Percentiles rank a stretch among this genome's conserved stretches.
Conservation (phyloP, 2,329 filamentous ascomycete genomes). For the Pezicula rhizophila region DNA sequence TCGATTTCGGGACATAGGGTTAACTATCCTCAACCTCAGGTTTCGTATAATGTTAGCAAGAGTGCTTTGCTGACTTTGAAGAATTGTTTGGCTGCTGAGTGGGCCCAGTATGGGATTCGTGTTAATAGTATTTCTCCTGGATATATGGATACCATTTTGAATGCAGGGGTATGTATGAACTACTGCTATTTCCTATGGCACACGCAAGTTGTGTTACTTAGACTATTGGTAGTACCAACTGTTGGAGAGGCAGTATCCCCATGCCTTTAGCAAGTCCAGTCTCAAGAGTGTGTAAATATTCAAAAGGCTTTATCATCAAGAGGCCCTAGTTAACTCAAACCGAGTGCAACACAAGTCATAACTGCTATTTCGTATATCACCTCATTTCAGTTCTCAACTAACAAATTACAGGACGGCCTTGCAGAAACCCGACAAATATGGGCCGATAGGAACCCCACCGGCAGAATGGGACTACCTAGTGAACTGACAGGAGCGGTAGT, state of each 20-base stretch:
- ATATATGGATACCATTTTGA: conserved; percentile 61
- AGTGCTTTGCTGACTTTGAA: conserved; percentile 58
- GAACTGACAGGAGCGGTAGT: conserved; percentile 59
- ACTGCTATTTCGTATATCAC: too few relatives aligned
- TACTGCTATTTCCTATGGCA: too few relatives aligned
- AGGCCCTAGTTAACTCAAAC: too few relatives aligned
- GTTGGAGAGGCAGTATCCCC: too few relatives aligned
- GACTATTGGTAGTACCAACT: too few relatives aligned
- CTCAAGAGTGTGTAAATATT: too few relatives aligned
- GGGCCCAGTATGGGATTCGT: conserved; percentile 63
- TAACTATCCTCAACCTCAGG: conserved; percentile 68
- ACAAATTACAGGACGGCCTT: conserved; percentile 37
- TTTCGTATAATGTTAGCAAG: conserved; percentile 68
- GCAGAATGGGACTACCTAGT: conserved; percentile 57
- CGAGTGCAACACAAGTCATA: too few relatives aligned
- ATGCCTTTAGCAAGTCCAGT: too few relatives aligned
- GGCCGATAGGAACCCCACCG: conserved; percentile 54
- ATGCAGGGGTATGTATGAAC: conserved; percentile 41
- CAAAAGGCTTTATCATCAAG: too few relatives aligned
- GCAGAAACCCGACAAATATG: conserved; percentile 47
- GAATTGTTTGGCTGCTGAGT: conserved; percentile 64
- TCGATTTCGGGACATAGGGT: conserved; percentile 63
- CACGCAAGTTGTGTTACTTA: too few relatives aligned
- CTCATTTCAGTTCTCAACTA: neutral
- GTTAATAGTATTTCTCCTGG: conserved; percentile 67